Evolutionary conservation across 352 stramenopile species (phyloP).

Genomic region (Blastocystis sp.): DNA sequence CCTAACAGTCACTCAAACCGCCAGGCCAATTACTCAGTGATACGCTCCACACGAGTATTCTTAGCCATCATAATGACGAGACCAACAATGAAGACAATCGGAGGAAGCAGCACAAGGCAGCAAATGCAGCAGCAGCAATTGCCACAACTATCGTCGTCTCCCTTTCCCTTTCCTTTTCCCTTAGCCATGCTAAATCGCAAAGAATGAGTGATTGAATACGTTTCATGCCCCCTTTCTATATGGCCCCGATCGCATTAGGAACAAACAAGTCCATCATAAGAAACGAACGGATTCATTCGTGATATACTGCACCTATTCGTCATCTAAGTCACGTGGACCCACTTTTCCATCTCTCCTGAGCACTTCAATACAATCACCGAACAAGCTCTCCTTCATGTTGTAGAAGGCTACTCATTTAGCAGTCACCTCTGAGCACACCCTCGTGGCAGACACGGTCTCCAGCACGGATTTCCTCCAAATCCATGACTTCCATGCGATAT

Average conservation of each 20-base stretch:
- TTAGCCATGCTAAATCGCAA: slow-evolving; percentile 33
- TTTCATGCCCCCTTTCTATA: neutral
- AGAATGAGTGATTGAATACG: neutral
- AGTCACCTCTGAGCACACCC: neutral
- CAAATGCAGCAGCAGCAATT: slow-evolving; percentile 61
- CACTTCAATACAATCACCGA: slow-evolving; percentile 45
- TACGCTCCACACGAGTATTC: slow-evolving; percentile 41
- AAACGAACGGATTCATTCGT: slow-evolving; percentile 53
- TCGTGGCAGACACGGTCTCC: slow-evolving; percentile 51
- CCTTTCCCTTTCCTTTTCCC: slow-evolving; percentile 58
- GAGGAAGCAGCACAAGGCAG: slow-evolving; percentile 17
- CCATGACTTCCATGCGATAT: slow-evolving; percentile 63
- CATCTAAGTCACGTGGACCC: neutral
- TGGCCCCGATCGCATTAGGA: neutral
- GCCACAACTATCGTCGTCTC: slow-evolving; percentile 41
- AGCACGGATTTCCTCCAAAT: slow-evolving; percentile 42
- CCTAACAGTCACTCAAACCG: neutral
- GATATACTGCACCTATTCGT: slow-evolving; percentile 29
- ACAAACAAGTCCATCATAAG: slow-evolving; percentile 33
- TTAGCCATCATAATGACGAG: slow-evolving; percentile 2
- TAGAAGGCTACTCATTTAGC: slow-evolving; percentile 45
- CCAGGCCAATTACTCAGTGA: slow-evolving; percentile 19
- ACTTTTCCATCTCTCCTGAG: slow-evolving; percentile 53
- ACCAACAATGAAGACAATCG: slow-evolving; percentile 29
- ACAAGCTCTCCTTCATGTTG: slow-evolving; percentile 47